phyloP scores from a whole-genome alignment of 805 yeast genomes.

The Candida tibetensis region DNA sequence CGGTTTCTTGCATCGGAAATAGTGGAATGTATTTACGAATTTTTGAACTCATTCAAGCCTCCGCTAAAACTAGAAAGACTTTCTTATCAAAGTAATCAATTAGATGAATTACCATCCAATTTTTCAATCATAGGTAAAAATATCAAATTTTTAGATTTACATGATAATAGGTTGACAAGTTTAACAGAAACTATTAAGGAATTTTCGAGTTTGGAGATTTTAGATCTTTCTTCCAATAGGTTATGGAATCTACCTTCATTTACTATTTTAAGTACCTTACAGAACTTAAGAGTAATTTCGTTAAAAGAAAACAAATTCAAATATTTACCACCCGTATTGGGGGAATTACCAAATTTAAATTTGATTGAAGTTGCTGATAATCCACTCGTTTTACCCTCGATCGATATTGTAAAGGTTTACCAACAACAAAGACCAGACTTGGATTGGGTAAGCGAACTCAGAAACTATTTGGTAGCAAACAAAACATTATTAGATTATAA shows the following conservation, averaged over 20 bases:
- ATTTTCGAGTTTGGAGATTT: constrained; percentile 51
- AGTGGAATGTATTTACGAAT: constrained; percentile 13
- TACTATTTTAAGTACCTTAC: constrained; percentile 22
- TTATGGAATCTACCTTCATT: constrained; percentile 45
- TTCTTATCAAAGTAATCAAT: constrained; percentile 51
- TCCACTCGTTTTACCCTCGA: constrained; percentile 53
- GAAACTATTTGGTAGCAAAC: constrained; percentile 37
- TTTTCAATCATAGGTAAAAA: constrained; percentile 41
- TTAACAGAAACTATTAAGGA: constrained; percentile 45
- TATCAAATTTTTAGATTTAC: constrained; percentile 62
- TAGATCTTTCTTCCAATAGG: constrained; percentile 62
- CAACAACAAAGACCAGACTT: constrained; percentile 37
- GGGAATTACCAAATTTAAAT: constrained; percentile 49
- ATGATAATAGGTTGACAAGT: constrained; percentile 52
- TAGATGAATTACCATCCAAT: constrained; percentile 46
- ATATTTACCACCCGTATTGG: constrained; percentile 51
- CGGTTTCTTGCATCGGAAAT: constrained; percentile 6
- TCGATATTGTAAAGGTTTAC: constrained; percentile 29
- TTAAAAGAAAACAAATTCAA: constrained; percentile 57
- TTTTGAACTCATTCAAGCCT: constrained; percentile 10
- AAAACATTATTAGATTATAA: constrained; percentile 27
- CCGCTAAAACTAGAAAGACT: constrained; percentile 41
- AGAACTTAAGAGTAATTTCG: constrained; percentile 54
- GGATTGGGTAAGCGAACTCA: constrained; percentile 46
- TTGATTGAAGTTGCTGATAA: constrained; percentile 65